Percentiles rank a stretch among this genome's conserved stretches.
Evolutionary conservation across 2,329 filamentous ascomycete genomes (phyloP).

Genomic region (Botrytis galanthina): DNA sequence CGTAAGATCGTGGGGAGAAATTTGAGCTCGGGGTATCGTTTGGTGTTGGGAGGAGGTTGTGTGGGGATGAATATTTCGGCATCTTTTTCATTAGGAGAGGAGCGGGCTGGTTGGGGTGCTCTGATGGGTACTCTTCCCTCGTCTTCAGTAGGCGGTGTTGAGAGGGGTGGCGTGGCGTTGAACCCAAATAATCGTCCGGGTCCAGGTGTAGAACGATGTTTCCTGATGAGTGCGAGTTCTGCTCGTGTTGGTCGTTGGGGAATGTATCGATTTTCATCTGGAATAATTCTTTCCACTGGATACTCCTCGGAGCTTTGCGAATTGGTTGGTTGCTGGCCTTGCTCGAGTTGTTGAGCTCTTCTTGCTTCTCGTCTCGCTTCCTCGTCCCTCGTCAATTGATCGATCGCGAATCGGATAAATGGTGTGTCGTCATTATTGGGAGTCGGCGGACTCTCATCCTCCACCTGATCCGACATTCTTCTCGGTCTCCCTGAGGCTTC

Average conservation of each 20-base stretch:
- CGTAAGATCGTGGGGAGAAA: conserved; percentile 73
- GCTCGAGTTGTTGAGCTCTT: conserved; percentile 41
- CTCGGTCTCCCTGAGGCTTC: conserved; percentile 27
- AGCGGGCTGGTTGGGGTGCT: neutral
- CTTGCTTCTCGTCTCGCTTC: conserved; percentile 48
- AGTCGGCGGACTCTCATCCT: conserved; percentile 34
- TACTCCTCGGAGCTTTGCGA: conserved; percentile 43
- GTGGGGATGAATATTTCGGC: conserved; percentile 49
- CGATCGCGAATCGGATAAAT: conserved; percentile 85
- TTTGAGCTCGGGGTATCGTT: conserved; percentile 54
- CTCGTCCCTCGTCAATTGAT: conserved; percentile 76
- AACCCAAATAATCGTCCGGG: conserved; percentile 34
- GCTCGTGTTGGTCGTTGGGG: conserved; percentile 30
- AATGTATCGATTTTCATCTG: conserved; percentile 42
- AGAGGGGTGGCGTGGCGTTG: conserved; percentile 36
- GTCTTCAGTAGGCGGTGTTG: conserved; percentile 19
- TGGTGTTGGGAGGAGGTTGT: conserved; percentile 44
- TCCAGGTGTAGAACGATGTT: conserved; percentile 40
- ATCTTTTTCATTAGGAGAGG: conserved; percentile 17
- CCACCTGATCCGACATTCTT: conserved; percentile 26
- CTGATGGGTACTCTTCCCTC: conserved; percentile 2
- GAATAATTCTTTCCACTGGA: conserved; percentile 50
- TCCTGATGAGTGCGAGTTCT: conserved; percentile 38
- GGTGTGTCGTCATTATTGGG: conserved; percentile 76
- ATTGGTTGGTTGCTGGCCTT: conserved; percentile 45